Base-by-base conservation (phyloP, 2,329 filamentous ascomycete genomes). In the Botrytis sinoallii region DNA sequence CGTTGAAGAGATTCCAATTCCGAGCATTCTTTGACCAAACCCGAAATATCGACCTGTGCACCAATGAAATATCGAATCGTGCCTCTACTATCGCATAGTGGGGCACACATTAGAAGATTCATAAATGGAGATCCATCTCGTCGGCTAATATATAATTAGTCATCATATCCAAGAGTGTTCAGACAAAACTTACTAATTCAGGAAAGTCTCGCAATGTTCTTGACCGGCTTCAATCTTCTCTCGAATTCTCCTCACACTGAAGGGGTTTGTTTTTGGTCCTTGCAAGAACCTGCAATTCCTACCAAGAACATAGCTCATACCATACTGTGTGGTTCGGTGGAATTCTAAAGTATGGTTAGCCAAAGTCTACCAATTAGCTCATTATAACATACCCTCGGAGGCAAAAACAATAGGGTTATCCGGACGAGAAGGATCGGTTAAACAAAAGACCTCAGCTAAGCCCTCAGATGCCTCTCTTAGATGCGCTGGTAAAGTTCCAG, bases 321-420 rank as follows among this genome's bases (percentile, higher is more conserved):
- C 91, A 79, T 94, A 94, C 76, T 94, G 91, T 0, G 91, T 94
- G 7, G 91, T 92, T 66, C 88, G 86, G 77, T 93, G 88, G 77
- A 93, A 94, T 81, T 93, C 91, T 92, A 74, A 38, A n/a, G 25
- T 40, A 61, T 38, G 20, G n/a, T 44, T 66, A 69, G 75, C 46
- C 57, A 20, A 73, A n/a, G 42, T 63, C 18, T 9, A 38, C 2
- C 46, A 52, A 2, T 35, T 18, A 38, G 32, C 59, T 20, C 20
- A 67, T 40, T 2, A 18, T 25, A 12, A 78, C 81, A 75, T 79
- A 92, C 90, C 90, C 85, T 93, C 90, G 5, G 91, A 93, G 10
- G 91, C 91, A 81, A 94, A 93, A 2, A 94, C 88, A 74, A 94
- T 92, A 0, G 92, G 92, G 79, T 94, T 93, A 75, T 93, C 92